These are phyloP conservation scores for Cryphonectria naterciae DNA, from an alignment of 2,329 filamentous ascomycete genomes.

Conservation along the genomic window DNA sequence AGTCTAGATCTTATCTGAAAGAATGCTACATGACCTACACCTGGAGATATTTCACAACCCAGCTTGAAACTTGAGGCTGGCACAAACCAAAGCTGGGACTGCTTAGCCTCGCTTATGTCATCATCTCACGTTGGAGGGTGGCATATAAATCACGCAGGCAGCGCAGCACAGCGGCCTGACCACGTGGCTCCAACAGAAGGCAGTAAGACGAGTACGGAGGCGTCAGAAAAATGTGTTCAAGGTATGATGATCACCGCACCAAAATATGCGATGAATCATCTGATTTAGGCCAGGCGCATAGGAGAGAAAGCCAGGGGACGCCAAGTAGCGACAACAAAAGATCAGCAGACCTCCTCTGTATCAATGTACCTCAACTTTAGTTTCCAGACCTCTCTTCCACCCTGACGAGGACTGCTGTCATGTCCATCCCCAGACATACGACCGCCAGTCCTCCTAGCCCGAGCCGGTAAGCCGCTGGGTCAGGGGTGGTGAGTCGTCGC, in stretches of 20 bases:
- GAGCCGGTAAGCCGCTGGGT: constrained; percentile 13
- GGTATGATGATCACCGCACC: not conserved
- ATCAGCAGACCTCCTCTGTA: not conserved
- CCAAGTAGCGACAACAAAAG: not conserved
- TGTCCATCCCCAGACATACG: not conserved
- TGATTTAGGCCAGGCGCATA: not conserved
- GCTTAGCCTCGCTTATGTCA: not conserved
- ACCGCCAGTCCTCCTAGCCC: constrained; percentile 4
- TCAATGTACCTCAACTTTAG: not conserved
- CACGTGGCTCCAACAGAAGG: not conserved
- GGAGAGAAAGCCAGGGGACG: not conserved
- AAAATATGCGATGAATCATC: not conserved
- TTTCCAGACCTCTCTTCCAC: not conserved
- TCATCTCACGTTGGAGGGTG: not conserved
- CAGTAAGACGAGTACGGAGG: not conserved
- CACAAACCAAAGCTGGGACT: not conserved
- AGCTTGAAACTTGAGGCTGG: not conserved
- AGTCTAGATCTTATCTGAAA: not conserved
- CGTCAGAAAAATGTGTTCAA: not conserved
- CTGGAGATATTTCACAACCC: not conserved
- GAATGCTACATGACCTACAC: not conserved
- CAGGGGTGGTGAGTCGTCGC: constrained; percentile 37
- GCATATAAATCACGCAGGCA: not conserved
- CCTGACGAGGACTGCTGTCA: not conserved
- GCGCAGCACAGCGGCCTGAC: not conserved